Base-by-base conservation (phyloP, 192 early-diverging fungal species). In the Phycomyces nitens region DNA sequence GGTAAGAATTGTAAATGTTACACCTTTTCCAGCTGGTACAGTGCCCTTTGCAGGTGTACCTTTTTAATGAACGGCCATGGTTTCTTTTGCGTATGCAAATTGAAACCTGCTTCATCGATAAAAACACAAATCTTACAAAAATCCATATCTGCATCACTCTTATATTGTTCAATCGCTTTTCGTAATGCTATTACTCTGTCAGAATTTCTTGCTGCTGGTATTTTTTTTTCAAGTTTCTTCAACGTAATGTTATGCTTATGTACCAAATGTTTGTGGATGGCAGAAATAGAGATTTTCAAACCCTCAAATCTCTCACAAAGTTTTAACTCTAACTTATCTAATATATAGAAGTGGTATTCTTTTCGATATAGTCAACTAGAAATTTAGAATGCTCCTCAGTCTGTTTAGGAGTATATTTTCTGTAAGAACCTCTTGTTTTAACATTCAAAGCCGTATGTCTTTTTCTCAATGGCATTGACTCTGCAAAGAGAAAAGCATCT, bases 101-200 rank as follows among this genome's bases (percentile, higher is more conserved):
- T 62, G 42, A 74, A 74, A 1, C 72, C 72, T 21, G 60, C 60
- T 39, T 69, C 72, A 62, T 74, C 59, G 20, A 74, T 69, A 58
- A 65, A 74, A 51, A 69, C n/a, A 52, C 64, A 69, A 43, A 58
- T 54, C 23, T 59, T 66, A 53, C 22, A 26, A 53, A 51, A 66
- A 44, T 66, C 0, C 50, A 66, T 42, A 51, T 58, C 65, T 24
- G 56, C 23, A 58, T 51, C 55, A 21, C 49, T 43, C 39, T 66
- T 34, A 22, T 44, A 66, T 51, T 66, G 23, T 54, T 66, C 47
- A 50, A n/a, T 66, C 56, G 41, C 65, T 16, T 26, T 62, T 62
- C 50, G 49, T 23, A 62, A 62, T 53, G 8, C 49, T 41, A 58
- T 51, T 39, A 58, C 56, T 58, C 57, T 54, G 50, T 58, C 47